phyloP scores from a whole-genome alignment of 169 alveolate species.

The Miamiensis avidus region DNA sequence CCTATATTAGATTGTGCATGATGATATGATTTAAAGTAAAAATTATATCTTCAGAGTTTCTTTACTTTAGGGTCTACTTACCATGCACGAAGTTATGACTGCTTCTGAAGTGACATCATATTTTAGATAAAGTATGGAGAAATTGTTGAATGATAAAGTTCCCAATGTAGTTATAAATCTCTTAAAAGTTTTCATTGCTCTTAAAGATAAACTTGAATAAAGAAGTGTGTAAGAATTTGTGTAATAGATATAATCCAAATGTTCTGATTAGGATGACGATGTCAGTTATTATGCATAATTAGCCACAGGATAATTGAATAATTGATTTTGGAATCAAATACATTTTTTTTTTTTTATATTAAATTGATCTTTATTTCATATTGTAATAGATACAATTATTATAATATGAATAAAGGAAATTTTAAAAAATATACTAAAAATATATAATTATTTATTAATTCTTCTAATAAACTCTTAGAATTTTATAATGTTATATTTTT shows the following conservation, averaged over 20 bases:
- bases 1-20: background rate
- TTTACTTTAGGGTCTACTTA: constrained; percentile 13
- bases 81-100: constrained; percentile 14
- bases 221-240: no score
- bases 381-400: no score
- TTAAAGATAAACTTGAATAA: constrained; percentile 33
- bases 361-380: no score
- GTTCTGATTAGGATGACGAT: background rate
- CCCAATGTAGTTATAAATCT: constrained; percentile 38
- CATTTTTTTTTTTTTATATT: no score
- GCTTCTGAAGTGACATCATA: constrained; percentile 5
- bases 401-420: no score
- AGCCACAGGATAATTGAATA: background rate
- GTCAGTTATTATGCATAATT: background rate
- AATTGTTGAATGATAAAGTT: constrained; percentile 30
- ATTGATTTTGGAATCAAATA: no score
- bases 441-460: no score
- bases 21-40: constrained; percentile 1
- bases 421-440: no score
- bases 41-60: constrained; percentile 47
- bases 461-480: no score
- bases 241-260: no score
- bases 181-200: constrained; percentile 22
- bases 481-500: no score
- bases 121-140: constrained; percentile 5